Base-by-base conservation (phyloP, 179 eudicot species). In the Corrigiola litoralis region DNA sequence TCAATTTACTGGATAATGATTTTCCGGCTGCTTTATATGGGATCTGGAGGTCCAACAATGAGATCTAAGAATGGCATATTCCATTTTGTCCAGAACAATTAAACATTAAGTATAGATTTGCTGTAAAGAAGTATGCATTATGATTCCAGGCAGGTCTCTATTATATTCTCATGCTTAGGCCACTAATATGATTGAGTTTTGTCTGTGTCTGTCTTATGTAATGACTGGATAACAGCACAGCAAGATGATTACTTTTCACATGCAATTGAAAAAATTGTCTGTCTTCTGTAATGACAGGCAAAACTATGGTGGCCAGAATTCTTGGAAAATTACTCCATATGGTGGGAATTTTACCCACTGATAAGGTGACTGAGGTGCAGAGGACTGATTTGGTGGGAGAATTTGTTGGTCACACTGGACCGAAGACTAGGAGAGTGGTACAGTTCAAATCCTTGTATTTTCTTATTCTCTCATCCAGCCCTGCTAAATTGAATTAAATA, bases 401-500 rank as follows among this genome's bases (percentile, higher is more conserved):
- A 79, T 94, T 88, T 62, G 95, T 90, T 69, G 99, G 99, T 69
- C 99, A 94, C 64, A 94, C 99, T 3, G 96, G 99, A 60, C 96
- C 96, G 13, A 88, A 90, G 72, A 94, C 99, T 40, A 81, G 96
- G 79, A 86, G 84, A 81, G 85, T 84, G 99, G 97, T 88, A 78
- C 31, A 58, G 24, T 29, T 36, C 57, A 6, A 16, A 33, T 44
- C 60, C 61, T 11, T 67, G 13, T 1, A 7, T 24, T 9, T 34
- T 27, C 13, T 53, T 65, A 16, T 33, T 34, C 62, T 11, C 29
- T 16, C 4, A n/a, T 33, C 36, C n/a, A 32, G 16, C 44, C 8
- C 72, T 17, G 36, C 11, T 28, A 49, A 1, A 24, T 58, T 13
- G 56, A 52, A 29, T 51, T 21, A 21, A 40, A 53, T 28, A 4